A percentile compares a stretch with the other conserved stretches of the same genome.
phyloP scores from a whole-genome alignment of 1,284 basidiomycete genomes.

The Mycosarcoma maydis region DNA sequence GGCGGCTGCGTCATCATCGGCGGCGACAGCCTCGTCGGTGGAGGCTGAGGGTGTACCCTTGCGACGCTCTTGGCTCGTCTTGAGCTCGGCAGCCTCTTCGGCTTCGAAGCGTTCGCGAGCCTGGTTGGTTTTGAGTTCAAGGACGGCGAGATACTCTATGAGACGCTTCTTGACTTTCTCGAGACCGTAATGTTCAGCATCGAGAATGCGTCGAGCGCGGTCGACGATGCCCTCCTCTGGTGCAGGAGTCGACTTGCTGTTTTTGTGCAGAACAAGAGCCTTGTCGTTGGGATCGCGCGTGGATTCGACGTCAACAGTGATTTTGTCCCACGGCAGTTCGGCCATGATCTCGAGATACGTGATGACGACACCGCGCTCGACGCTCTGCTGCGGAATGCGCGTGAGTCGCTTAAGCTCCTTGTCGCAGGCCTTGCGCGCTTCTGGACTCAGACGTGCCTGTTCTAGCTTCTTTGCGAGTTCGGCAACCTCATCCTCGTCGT shows the following conservation, averaged over 20 bases:
- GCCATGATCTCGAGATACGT: constrained; percentile 67
- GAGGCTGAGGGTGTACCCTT: constrained; percentile 20
- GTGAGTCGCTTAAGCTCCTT: constrained; percentile 64
- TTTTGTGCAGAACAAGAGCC: constrained; percentile 33
- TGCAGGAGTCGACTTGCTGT: constrained; percentile 8
- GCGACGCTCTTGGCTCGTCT: constrained; percentile 30
- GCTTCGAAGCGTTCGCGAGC: constrained; percentile 53
- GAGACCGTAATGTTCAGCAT: constrained; percentile 69
- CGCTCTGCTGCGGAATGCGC: constrained; percentile 64
- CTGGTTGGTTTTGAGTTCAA: constrained; percentile 67
- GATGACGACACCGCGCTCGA: constrained; percentile 66
- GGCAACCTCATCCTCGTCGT: constrained; percentile 62
- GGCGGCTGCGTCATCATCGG: constrained; percentile 14
- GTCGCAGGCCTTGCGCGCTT: constrained; percentile 64
- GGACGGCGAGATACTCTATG: constrained; percentile 69
- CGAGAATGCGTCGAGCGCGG: constrained; percentile 64
- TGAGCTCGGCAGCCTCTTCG: constrained; percentile 44
- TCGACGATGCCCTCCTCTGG: constrained; percentile 57
- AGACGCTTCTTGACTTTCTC: constrained; percentile 69
- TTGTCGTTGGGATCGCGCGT: constrained; percentile 22
- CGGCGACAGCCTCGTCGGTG: constrained; percentile 24
- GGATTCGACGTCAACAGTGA: constrained; percentile 49
- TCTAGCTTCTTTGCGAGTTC: constrained; percentile 59
- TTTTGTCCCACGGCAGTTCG: constrained; percentile 66
- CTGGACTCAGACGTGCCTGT: constrained; percentile 52